phyloP scores from a whole-genome alignment of 345 rosid genomes.

The Ricinus communis region DNA sequence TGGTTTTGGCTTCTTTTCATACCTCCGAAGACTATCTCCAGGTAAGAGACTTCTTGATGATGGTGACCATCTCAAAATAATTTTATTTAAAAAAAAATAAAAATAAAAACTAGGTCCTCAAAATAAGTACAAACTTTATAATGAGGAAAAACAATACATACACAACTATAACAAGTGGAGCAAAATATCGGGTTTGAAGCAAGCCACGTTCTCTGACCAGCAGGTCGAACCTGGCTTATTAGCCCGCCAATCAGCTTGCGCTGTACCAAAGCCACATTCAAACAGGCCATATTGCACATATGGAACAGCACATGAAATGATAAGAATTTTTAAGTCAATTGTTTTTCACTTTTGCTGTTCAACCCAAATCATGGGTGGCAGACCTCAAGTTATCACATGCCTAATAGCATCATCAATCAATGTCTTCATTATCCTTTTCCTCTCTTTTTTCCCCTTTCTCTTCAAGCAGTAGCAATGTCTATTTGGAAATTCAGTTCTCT shows the following conservation, averaged over 20 bases:
- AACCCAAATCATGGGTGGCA: too few relatives aligned
- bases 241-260: not conserved
- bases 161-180: not conserved
- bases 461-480: not conserved
- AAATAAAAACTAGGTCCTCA: not conserved
- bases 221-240: not conserved
- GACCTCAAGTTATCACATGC: not conserved
- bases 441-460: too few relatives aligned
- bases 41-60: not conserved
- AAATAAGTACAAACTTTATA: not conserved
- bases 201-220: too few relatives aligned
- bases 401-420: not conserved
- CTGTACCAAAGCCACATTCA: not conserved
- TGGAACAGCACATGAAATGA: too few relatives aligned
- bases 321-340: too few relatives aligned
- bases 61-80: constrained; percentile 4
- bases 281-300: not conserved
- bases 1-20: not conserved
- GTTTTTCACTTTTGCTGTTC: too few relatives aligned
- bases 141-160: too few relatives aligned
- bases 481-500: not conserved
- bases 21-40: not conserved
- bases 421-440: too few relatives aligned
- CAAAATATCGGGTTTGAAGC: too few relatives aligned
- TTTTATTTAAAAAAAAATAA: too few relatives aligned